A percentile compares a stretch with the other conserved stretches of the same genome.
Conservation (phyloP, 495 filamentous ascomycete genomes). For the Sporormia fimetaria region DNA sequence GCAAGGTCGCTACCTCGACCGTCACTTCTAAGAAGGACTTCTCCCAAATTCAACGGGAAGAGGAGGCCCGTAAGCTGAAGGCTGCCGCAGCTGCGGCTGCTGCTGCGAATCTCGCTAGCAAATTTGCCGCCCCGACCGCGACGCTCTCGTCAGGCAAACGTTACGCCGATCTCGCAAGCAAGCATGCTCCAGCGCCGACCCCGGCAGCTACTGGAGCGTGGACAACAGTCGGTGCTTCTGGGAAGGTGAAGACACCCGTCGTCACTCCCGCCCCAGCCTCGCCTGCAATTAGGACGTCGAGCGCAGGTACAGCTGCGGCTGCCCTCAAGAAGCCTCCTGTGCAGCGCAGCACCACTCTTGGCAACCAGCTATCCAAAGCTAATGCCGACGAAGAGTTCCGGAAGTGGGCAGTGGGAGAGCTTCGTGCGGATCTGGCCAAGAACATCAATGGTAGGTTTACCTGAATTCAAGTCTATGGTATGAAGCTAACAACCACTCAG, state of each 20-base stretch:
- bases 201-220: constrained; percentile 51
- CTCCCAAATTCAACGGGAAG: constrained; percentile 92
- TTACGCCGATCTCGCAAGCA: constrained; percentile 91
- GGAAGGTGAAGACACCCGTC: constrained; percentile 70
- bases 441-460: constrained; percentile 45
- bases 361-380: constrained; percentile 35
- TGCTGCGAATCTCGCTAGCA: constrained; percentile 35
- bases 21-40: constrained; percentile 71
- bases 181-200: constrained; percentile 40
- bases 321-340: constrained; percentile 35
- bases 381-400: constrained; percentile 76
- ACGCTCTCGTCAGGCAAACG: constrained; percentile 58
- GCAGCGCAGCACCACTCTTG: constrained; percentile 33
- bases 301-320: constrained; percentile 31
- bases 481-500: constrained; percentile 27
- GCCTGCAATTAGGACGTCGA: constrained; percentile 43
- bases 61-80: constrained; percentile 73
- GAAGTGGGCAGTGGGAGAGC: constrained; percentile 74
- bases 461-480: not conserved
- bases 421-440: constrained; percentile 50
- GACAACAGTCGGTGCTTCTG: constrained; percentile 93
- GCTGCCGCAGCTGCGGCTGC: constrained; percentile 47
- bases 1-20: constrained; percentile 41
- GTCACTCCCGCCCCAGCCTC: constrained; percentile 37
- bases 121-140: constrained; percentile 34